Evolutionary conservation across 352 stramenopile genomes (phyloP).

Genomic region (Globisporangium echinulatum): DNA sequence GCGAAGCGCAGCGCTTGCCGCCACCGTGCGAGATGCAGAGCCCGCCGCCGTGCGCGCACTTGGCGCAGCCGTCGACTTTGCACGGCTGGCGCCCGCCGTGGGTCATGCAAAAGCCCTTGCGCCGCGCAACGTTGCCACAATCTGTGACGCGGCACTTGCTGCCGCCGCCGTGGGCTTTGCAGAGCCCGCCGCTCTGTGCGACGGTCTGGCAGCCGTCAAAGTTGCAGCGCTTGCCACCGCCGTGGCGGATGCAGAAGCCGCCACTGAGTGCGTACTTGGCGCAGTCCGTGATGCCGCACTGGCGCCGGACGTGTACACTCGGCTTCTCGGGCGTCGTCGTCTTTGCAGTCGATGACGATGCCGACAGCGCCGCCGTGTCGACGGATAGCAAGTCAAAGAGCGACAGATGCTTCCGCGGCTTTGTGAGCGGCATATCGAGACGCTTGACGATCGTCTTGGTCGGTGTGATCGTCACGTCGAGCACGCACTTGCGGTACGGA

Average conservation of each 20-base stretch:
- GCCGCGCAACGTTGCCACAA: slow-evolving; percentile 55
- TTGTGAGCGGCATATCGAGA: slow-evolving; percentile 11
- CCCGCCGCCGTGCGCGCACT: slow-evolving; percentile 69
- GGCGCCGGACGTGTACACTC: slow-evolving; percentile 35
- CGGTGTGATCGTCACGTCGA: slow-evolving; percentile 30
- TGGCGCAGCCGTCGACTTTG: slow-evolving; percentile 60
- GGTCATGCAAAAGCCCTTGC: slow-evolving; percentile 69
- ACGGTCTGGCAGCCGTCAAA: slow-evolving; percentile 52
- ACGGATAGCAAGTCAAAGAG: slow-evolving; percentile 46
- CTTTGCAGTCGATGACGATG: not conserved
- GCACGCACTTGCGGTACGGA: slow-evolving; percentile 16
- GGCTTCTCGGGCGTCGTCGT: not conserved
- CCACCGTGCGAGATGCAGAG: slow-evolving; percentile 74
- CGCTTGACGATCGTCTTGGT: slow-evolving; percentile 17
- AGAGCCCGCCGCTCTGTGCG: slow-evolving; percentile 71
- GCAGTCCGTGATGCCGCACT: slow-evolving; percentile 53
- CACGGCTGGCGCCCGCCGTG: slow-evolving; percentile 69
- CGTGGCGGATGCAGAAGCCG: slow-evolving; percentile 70
- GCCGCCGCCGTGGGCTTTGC: slow-evolving; percentile 78
- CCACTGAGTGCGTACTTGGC: slow-evolving; percentile 61
- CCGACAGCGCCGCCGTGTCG: slow-evolving; percentile 10
- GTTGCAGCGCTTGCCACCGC: slow-evolving; percentile 70
- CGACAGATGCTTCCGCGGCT: slow-evolving; percentile 36
- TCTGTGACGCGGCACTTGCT: slow-evolving; percentile 66
- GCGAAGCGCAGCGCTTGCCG: slow-evolving; percentile 59